Evolutionary conservation across 75 land plant species (phyloP).

Genomic region (Selaginella tamariscina): DNA sequence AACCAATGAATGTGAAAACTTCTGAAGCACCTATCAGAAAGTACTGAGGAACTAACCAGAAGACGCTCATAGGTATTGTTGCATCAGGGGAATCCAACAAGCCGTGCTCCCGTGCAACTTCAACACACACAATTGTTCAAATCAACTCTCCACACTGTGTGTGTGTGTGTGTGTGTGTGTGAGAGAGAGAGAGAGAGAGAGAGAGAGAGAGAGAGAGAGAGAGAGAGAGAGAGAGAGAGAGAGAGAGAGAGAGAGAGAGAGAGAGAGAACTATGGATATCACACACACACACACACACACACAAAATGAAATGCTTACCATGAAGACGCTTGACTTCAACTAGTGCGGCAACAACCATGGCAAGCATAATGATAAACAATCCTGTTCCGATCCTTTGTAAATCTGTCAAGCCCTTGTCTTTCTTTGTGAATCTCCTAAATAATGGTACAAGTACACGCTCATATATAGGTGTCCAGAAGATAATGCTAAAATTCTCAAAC

Average conservation of each 20-base stretch:
- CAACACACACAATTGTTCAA: too few relatives aligned
- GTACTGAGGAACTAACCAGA: background rate
- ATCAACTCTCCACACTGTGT: too few relatives aligned
- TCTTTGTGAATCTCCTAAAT: conserved; percentile 37
- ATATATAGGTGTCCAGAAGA: conserved; percentile 47
- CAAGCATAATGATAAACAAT: conserved; percentile 34
- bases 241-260: too few relatives aligned
- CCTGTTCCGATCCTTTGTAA: conserved; percentile 52
- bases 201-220: too few relatives aligned
- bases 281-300: too few relatives aligned
- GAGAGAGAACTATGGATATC: too few relatives aligned
- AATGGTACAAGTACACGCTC: conserved; percentile 48
- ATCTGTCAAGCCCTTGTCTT: conserved; percentile 42
- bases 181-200: too few relatives aligned
- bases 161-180: too few relatives aligned
- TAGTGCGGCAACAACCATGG: conserved; percentile 50
- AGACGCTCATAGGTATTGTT: background rate
- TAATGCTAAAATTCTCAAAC: conserved; percentile 43
- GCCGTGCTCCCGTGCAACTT: conserved; percentile 3
- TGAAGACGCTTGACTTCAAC: conserved; percentile 42
- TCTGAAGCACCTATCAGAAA: background rate
- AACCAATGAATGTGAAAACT: background rate
- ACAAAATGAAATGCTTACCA: too few relatives aligned
- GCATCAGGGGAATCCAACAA: background rate
- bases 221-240: too few relatives aligned